phyloP scores from a whole-genome alignment of 163 green algal species.

The Prototheca wickerhamii region DNA sequence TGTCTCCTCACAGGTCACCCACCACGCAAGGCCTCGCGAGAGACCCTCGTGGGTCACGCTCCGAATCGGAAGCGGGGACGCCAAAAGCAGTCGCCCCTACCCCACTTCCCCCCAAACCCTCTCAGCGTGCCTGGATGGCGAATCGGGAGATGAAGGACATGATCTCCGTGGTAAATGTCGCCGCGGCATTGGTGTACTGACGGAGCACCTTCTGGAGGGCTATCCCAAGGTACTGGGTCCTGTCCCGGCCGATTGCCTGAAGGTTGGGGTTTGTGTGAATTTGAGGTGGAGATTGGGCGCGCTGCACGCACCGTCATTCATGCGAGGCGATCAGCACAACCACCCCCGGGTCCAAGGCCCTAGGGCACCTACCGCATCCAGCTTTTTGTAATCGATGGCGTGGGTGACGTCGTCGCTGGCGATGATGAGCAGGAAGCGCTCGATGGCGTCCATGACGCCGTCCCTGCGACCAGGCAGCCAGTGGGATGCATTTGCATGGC shows the following conservation, averaged over 20 bases:
- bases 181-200: slow-evolving; percentile 80
- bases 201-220: slow-evolving; percentile 63
- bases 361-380: slow-evolving; percentile 14
- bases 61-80: too few species aligned
- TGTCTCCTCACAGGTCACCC: not conserved
- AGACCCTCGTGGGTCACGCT: too few species aligned
- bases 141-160: slow-evolving; percentile 75
- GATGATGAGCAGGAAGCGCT: slow-evolving; percentile 71
- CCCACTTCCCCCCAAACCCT: not conserved
- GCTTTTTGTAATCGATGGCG: slow-evolving; percentile 28
- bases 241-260: slow-evolving; percentile 1
- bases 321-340: not conserved
- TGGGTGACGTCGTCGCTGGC: slow-evolving; percentile 66
- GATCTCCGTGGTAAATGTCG: slow-evolving; percentile 61
- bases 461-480: slow-evolving; percentile 39
- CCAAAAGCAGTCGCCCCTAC: not conserved
- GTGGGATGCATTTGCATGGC: not conserved
- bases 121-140: slow-evolving; percentile 61
- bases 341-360: not conserved
- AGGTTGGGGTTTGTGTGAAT: not conserved
- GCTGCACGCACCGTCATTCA: not conserved
- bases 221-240: slow-evolving; percentile 57
- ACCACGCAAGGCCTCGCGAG: too few species aligned
- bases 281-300: not conserved
- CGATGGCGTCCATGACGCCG: slow-evolving; percentile 82